phyloP scores from a whole-genome alignment of 306 rosid species.

The Coriaria nepalensis region DNA sequence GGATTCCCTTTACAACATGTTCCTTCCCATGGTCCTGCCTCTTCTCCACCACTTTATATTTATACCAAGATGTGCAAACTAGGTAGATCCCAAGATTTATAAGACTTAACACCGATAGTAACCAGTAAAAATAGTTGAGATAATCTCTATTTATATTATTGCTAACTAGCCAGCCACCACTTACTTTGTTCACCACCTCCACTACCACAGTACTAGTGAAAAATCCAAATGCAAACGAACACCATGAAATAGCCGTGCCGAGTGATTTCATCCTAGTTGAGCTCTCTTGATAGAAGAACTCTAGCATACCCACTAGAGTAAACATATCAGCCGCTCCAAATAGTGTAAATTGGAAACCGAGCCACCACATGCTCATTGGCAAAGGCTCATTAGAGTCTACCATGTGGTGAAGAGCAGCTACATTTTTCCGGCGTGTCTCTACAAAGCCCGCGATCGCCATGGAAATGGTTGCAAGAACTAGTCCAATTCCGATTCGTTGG shows the following conservation, averaged over 20 bases:
- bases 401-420: neutral
- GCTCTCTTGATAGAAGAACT: conserved; percentile 47
- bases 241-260: conserved; percentile 49
- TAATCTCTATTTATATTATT: no score
- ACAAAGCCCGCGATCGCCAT: conserved; percentile 50
- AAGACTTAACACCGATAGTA: no score
- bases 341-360: conserved; percentile 42
- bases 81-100: no score
- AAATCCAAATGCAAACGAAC: conserved; percentile 55
- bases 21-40: no score
- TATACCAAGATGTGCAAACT: no score
- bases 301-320: conserved; percentile 47
- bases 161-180: neutral
- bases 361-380: conserved; percentile 27
- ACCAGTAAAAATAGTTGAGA: no score
- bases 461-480: conserved; percentile 39
- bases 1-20: no score
- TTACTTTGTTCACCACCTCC: conserved; percentile 34
- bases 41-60: no score
- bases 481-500: conserved; percentile 45
- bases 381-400: no score
- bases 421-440: conserved; percentile 30
- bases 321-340: conserved; percentile 49
- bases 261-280: conserved; percentile 48
- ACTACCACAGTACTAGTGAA: conserved; percentile 46